Evolutionary conservation across 352 stramenopile genomes (phyloP), one percentile per base, ranked within the genome.

Genomic region (Globisporangium abappressorium): DNA sequence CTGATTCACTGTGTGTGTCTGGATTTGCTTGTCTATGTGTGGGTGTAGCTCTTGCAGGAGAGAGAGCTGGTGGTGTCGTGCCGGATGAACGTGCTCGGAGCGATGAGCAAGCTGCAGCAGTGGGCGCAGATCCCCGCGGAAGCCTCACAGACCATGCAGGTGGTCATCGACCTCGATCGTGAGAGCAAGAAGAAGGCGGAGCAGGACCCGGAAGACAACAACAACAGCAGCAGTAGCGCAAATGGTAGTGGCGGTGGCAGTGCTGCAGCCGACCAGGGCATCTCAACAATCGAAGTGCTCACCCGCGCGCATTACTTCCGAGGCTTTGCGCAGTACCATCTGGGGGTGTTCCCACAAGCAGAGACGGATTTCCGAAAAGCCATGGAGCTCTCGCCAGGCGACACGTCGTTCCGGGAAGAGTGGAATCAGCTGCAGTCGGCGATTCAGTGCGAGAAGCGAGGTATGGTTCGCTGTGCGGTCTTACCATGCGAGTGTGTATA

Each of bases 31-130:
- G 54, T 57, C 20, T 38, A n/a, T 69, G 30, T 67, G 20, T 53
- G n/a, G 58, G 30, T 68, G 47, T 70, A 86, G 75, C 76, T 85
- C 57, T 67, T 81, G 46, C 65, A 69, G 22, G 71, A 91, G 56
- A 78, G 71, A 36, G 76, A 91, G 26, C 59, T 90, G 55, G 84
- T 90, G 26, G 64, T 92, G 43, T 90, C 84, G 47, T 92, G 84
- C 59, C 81, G 71, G 53, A 89, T 91, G 81, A 92, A 92, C 53
- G 70, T 85, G 20, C 71, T 91, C 4, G 81, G 75, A 7, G 76
- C 72, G 26, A 76, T 89, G 65, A 82, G 74, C 72, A 88, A 90
- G 64, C 70, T 84, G 49, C 74, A 85, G 34, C 71, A 84, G 26
- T 92, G 84, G 84, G 58, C 54, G 43, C 70, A 73, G 5, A 70